phyloP scores from a whole-genome alignment of 2,329 filamentous ascomycete genomes.

The Diplodia seriata region DNA sequence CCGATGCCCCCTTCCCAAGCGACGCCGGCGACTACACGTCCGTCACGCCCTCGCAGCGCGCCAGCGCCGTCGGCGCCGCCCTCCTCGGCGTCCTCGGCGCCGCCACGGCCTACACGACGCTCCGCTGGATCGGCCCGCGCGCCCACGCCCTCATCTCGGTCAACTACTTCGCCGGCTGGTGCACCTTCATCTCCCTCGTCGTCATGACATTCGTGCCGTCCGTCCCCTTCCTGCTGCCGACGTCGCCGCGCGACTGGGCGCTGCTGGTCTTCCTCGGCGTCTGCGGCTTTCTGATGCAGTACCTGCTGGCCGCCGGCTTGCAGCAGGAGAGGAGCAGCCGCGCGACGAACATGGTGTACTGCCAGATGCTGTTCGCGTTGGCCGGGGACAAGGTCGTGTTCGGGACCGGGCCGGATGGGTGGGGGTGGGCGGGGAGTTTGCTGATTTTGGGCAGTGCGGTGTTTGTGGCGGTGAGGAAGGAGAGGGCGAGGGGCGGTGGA shows the following conservation, averaged over 20 bases:
- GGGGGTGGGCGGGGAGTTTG: conserved; percentile 67
- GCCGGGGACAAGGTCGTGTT: conserved; percentile 69
- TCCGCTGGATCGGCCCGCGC: conserved; percentile 79
- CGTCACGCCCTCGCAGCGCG: conserved; percentile 68
- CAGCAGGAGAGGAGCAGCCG: conserved; percentile 63
- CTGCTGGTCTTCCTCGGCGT: conserved; percentile 72
- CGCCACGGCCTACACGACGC: conserved; percentile 74
- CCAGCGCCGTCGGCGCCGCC: conserved; percentile 73
- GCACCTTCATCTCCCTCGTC: conserved; percentile 69
- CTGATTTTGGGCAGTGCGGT: conserved; percentile 71
- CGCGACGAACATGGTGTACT: conserved; percentile 72
- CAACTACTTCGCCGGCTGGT: conserved; percentile 80
- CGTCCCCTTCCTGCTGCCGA: conserved; percentile 64
- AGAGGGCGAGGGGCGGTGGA: conserved; percentile 40
- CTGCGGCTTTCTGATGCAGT: conserved; percentile 85
- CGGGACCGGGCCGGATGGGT: conserved; percentile 62
- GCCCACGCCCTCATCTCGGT: conserved; percentile 85
- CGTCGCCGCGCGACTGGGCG: conserved; percentile 65
- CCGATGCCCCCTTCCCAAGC: conserved; percentile 27
- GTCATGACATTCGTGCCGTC: conserved; percentile 68
- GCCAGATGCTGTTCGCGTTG: conserved; percentile 73
- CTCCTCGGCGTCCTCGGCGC: conserved; percentile 80
- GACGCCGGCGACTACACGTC: conserved; percentile 48
- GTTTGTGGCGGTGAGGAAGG: conserved; percentile 66
- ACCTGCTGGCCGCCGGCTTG: conserved; percentile 79